Percentiles rank a stretch among this genome's conserved stretches.
These are phyloP conservation scores for Microdochium bolleyi DNA, from an alignment of 2,329 filamentous ascomycete genomes.

Conservation along the genomic window DNA sequence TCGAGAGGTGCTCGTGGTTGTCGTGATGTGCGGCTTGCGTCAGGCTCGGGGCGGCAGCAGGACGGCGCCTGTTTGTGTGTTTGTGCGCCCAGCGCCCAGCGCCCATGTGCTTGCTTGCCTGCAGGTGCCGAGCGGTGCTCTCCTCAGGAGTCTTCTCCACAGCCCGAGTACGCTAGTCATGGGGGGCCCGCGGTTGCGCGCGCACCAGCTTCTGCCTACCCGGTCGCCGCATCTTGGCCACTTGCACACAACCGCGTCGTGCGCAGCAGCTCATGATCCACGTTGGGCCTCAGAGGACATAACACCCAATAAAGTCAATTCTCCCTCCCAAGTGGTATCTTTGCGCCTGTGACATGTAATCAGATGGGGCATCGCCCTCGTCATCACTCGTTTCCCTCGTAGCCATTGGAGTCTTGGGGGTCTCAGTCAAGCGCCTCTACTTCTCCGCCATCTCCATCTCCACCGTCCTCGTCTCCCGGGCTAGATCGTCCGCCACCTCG, in stretches of 20 bases:
- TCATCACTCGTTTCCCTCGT: too few relatives aligned
- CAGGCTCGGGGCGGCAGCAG: background rate
- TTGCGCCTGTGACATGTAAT: conserved; percentile 4
- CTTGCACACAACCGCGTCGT: too few relatives aligned
- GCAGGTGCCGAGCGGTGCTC: too few relatives aligned
- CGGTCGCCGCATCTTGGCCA: background rate
- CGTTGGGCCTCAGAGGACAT: too few relatives aligned
- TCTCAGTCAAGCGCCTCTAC: too few relatives aligned
- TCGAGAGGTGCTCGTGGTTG: background rate
- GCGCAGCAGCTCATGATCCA: too few relatives aligned
- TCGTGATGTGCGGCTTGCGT: background rate
- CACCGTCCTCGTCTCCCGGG: conserved; percentile 37
- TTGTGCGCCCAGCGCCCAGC: background rate
- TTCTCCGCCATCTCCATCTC: conserved; percentile 27
- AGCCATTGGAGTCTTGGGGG: too few relatives aligned
- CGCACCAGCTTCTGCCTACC: background rate
- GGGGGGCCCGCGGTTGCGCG: background rate
- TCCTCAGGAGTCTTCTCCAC: too few relatives aligned
- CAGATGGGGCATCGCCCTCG: too few relatives aligned
- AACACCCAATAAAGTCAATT: background rate
- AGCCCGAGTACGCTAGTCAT: too few relatives aligned
- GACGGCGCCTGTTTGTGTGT: background rate
- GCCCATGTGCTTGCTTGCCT: too few relatives aligned
- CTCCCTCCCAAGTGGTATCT: conserved; percentile 2
- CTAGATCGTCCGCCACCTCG: conserved; percentile 38